Base-by-base conservation (phyloP, 73 alveolate genomes). In the Diophrys appendiculata region DNA sequence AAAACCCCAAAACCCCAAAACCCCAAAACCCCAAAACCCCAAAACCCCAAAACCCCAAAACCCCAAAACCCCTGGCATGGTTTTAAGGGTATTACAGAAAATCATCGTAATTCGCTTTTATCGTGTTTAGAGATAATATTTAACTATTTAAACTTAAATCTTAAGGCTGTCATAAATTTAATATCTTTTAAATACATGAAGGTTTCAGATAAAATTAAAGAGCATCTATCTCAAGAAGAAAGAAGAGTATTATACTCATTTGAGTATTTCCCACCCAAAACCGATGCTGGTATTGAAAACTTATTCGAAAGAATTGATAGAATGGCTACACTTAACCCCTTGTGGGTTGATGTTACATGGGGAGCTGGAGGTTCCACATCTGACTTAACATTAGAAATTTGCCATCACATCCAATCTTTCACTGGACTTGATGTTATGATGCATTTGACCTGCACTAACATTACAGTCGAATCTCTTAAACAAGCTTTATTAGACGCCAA, bases 331-430 rank as follows among this genome's bases (percentile, higher is more conserved):
- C 68, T 89, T 35, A 84, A 88, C 67, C 98, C 98, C 18, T 78
- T 90, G 32, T 92, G 91, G 88, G 86, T 88, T 14, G 98, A 92
- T 82, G 87, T 92, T 65, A 92, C 98, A 18, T 92, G 98, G 98
- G 92, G 95, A 3, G 98, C 96, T 1, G 98, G 95, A 0, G 93
- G 93, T 30, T 87, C 95, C 25, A 78, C 98, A 1, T 69, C 93
- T 2, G 89, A 86, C 72, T 34, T 72, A 54, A 90, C 98, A 24
- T 54, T 93, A 32, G 92, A 90, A 52, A 68, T 93, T 54, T 71
- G 93, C 71, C 71, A 88, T 18, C 90, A 87, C 33, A 84, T 93
- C 52, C 82, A 86, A 82, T 68, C 65, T 31, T 92, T 81, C 91
- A 56, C 86, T 5, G 96, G 98, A 24, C 28, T 69, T 31, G 98